Conservation (phyloP, 768 basidiomycete species). For the Phallus indusiatus region DNA sequence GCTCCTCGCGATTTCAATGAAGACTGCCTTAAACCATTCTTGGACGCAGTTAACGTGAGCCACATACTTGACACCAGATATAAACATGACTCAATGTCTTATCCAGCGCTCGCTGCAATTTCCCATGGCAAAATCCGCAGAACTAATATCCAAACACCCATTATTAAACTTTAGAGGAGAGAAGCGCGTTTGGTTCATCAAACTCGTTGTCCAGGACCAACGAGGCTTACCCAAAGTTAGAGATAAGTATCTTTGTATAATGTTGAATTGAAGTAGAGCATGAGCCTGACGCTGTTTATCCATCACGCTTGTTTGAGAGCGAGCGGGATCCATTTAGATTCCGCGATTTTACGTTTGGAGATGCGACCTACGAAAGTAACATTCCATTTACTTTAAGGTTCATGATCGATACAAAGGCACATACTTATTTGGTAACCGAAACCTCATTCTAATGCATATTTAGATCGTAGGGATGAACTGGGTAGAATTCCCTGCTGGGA, state of each 20-base stretch:
- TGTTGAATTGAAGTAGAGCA: constrained; percentile 19
- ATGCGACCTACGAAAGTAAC: constrained; percentile 87
- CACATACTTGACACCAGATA: background rate
- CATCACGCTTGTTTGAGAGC: constrained; percentile 51
- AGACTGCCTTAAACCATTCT: constrained; percentile 58
- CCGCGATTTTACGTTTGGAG: constrained; percentile 43
- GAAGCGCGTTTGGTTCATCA: constrained; percentile 70
- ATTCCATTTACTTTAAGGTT: constrained; percentile 86
- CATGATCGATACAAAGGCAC: constrained; percentile 94
- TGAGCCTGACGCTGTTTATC: constrained; percentile 29
- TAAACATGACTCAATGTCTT: background rate
- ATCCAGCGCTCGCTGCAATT: constrained; percentile 26
- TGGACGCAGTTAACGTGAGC: constrained; percentile 65
- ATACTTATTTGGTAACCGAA: constrained; percentile 6
- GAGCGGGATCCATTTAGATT: constrained; percentile 53
- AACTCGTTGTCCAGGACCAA: constrained; percentile 66
- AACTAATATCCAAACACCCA: constrained; percentile 56
- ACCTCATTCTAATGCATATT: constrained; percentile 2
- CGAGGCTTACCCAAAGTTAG: constrained; percentile 76
- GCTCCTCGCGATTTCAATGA: constrained; percentile 74
- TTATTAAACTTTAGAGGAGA: constrained; percentile 90
- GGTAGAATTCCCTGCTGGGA: constrained; percentile 85
- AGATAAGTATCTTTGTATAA: constrained; percentile 56
- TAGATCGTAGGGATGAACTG: constrained; percentile 99
- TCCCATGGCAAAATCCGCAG: constrained; percentile 38